Percentiles rank a stretch among this genome's conserved stretches.
Conservation (phyloP, 768 basidiomycete species). For the Trametes punicea region DNA sequence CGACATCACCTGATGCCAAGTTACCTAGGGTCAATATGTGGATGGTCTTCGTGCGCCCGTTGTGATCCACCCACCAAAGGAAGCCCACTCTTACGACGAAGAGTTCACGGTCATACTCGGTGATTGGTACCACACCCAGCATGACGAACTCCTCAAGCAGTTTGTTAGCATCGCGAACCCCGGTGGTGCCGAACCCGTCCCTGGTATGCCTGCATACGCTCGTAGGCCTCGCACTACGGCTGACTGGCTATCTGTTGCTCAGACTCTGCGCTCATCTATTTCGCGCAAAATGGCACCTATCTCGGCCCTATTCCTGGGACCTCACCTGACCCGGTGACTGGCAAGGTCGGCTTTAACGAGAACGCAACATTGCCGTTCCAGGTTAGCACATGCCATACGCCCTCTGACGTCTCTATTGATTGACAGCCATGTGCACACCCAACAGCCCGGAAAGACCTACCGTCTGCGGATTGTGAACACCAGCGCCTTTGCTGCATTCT, state of each 20-base stretch:
- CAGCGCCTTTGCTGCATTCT: conserved; percentile 70
- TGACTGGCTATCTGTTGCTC: background rate
- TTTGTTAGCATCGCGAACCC: conserved; percentile 78
- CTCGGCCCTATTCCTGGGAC: conserved; percentile 54
- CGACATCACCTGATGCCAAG: background rate
- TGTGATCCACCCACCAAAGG: conserved; percentile 65
- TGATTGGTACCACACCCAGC: conserved; percentile 92
- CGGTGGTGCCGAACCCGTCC: conserved; percentile 83
- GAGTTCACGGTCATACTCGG: conserved; percentile 84
- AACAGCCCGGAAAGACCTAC: conserved; percentile 78
- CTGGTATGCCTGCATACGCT: conserved; percentile 44
- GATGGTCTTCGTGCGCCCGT: conserved; percentile 91
- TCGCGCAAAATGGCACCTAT: conserved; percentile 71
- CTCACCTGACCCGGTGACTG: conserved; percentile 43
- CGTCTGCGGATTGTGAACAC: conserved; percentile 85
- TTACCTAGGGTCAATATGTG: conserved; percentile 74
- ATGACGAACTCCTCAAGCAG: conserved; percentile 52
- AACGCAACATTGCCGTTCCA: conserved; percentile 82
- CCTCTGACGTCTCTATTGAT: background rate
- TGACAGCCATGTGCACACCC: background rate
- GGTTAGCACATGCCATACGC: conserved; percentile 13
- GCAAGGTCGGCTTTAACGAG: conserved; percentile 78
- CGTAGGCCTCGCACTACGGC: background rate
- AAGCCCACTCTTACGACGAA: conserved; percentile 76
- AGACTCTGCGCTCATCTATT: conserved; percentile 85